Evolutionary conservation across 1,284 basidiomycete genomes (phyloP).

Genomic region (Ustilago hordei): DNA sequence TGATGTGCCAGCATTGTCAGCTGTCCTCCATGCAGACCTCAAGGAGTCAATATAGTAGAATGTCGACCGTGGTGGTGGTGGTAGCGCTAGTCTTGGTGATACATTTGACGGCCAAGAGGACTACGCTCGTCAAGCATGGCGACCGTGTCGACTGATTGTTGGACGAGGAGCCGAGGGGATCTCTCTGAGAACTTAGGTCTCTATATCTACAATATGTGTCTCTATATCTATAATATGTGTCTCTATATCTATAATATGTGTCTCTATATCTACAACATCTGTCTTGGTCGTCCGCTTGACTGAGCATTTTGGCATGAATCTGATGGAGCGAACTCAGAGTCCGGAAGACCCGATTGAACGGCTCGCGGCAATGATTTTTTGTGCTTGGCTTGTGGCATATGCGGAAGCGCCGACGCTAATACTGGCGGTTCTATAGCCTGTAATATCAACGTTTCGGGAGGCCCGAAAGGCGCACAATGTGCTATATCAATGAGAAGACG

Average conservation of each 20-base stretch:
- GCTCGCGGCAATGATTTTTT: background rate
- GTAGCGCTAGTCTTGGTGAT: too few species aligned
- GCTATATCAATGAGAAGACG: background rate
- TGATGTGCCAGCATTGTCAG: too few species aligned
- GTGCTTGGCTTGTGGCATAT: too few species aligned
- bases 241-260: background rate
- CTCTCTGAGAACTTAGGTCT: background rate
- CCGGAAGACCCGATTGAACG: conserved; percentile 14
- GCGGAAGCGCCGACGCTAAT: background rate
- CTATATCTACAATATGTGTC: background rate
- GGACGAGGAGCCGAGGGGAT: too few species aligned
- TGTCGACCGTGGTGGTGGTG: too few species aligned
- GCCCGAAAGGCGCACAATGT: background rate
- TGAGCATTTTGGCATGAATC: conserved; percentile 3
- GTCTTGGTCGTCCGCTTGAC: background rate
- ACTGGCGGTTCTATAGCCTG: background rate
- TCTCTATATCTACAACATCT: background rate
- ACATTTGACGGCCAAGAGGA: too few species aligned
- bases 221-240: background rate
- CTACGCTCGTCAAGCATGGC: too few species aligned
- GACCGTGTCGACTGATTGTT: too few species aligned
- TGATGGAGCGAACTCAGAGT: background rate
- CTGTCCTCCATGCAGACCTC: too few species aligned
- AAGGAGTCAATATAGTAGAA: too few species aligned
- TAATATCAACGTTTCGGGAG: background rate